These are phyloP conservation scores for Lachnellula occidentalis DNA, from an alignment of 2,329 filamentous ascomycete species.

Conservation along the genomic window DNA sequence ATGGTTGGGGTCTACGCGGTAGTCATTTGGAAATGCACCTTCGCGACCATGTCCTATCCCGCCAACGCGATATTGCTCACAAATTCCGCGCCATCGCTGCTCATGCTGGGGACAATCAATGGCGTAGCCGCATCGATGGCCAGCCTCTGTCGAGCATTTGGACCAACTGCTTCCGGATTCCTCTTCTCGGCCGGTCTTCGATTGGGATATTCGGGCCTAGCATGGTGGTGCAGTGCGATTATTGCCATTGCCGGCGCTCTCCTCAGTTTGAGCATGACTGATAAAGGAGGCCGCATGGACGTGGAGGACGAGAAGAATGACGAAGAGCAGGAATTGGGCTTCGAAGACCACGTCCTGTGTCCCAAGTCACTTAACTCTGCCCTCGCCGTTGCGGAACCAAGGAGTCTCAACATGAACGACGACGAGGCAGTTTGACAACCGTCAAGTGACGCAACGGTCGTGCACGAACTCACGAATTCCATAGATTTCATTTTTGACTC, in stretches of 20 bases:
- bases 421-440: constrained; percentile 2
- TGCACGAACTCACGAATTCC: constrained; percentile 12
- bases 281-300: constrained; percentile 37
- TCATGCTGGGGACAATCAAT: constrained; percentile 86
- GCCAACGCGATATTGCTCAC: constrained; percentile 84
- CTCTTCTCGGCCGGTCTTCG: constrained; percentile 76
- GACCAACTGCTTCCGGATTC: constrained; percentile 80
- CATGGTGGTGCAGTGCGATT: constrained; percentile 86
- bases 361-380: constrained; percentile 23
- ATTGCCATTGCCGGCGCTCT: constrained; percentile 71
- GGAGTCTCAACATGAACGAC: background rate
- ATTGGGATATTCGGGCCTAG: constrained; percentile 77
- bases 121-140: constrained; percentile 88
- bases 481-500: constrained; percentile 4
- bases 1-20: constrained; percentile 71
- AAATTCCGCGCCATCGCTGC: constrained; percentile 77
- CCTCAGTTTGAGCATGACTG: constrained; percentile 70
- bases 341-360: constrained; percentile 24
- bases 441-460: constrained; percentile 4
- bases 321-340: constrained; percentile 23
- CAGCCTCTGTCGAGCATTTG: constrained; percentile 80
- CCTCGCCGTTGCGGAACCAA: constrained; percentile 15
- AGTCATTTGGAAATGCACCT: constrained; percentile 88
- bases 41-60: constrained; percentile 86
- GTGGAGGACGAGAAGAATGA: constrained; percentile 26